phyloP scores from a whole-genome alignment of 2,329 filamentous ascomycete species.

The Penicillium griseofulvum region DNA sequence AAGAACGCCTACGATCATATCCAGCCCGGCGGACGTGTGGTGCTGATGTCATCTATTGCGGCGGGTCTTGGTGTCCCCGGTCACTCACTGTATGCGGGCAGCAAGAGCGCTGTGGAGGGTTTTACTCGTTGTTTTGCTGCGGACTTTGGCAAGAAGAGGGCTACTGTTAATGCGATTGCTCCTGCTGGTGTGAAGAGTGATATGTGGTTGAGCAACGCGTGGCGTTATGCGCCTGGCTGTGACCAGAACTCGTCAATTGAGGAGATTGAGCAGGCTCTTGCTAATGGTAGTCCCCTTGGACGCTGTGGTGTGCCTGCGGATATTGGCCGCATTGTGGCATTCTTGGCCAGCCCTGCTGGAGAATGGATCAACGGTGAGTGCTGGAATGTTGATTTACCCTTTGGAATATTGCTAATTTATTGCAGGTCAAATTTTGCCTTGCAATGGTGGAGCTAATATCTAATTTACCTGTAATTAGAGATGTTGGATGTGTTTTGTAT shows the following conservation, averaged over 20 bases:
- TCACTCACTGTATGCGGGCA: conserved; percentile 71
- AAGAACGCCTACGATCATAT: conserved; percentile 68
- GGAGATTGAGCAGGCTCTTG: conserved; percentile 56
- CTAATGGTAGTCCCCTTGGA: conserved; percentile 58
- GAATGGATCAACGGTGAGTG: conserved; percentile 64
- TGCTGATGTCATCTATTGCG: conserved; percentile 71
- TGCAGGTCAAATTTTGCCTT: conserved; percentile 24
- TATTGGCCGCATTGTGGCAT: conserved; percentile 58
- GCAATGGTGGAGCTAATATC: conserved; percentile 27
- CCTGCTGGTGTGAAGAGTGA: conserved; percentile 46
- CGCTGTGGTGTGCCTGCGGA: conserved; percentile 59
- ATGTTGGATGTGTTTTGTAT: not conserved
- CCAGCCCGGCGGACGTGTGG: conserved; percentile 66
- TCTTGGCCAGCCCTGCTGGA: conserved; percentile 57
- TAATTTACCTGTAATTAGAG: conserved; percentile 3
- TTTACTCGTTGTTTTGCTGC: conserved; percentile 73
- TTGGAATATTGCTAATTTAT: conserved; percentile 1
- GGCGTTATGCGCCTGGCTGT: conserved; percentile 61
- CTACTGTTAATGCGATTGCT: conserved; percentile 29
- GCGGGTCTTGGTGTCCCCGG: conserved; percentile 66
- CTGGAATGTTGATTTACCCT: not conserved
- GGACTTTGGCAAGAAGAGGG: conserved; percentile 61
- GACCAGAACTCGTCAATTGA: conserved; percentile 42
- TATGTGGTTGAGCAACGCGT: conserved; percentile 71
- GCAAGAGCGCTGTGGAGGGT: conserved; percentile 73